Conservation (phyloP, 768 basidiomycete genomes). For the Calocybe cyanea region DNA sequence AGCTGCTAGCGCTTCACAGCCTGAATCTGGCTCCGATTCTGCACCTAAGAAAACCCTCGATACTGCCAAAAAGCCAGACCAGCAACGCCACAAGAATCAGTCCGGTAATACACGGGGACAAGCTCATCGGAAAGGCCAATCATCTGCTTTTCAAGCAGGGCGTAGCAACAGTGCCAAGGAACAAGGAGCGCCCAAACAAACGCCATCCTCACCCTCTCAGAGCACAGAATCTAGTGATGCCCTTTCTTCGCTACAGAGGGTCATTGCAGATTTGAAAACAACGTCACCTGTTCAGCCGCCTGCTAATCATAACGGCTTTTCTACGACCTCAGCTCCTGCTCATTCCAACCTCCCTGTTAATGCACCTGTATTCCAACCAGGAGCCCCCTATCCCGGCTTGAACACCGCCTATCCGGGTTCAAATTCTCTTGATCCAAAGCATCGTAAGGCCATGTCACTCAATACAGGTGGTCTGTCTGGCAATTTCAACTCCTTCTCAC, state of each 20-base stretch:
- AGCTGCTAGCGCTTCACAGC: slow-evolving; percentile 31
- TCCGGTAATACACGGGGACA: slow-evolving; percentile 42
- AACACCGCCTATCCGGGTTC: slow-evolving; percentile 49
- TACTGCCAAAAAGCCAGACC: slow-evolving; percentile 50
- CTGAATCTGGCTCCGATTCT: slow-evolving; percentile 75
- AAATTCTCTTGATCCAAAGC: slow-evolving; percentile 52
- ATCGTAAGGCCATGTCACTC: slow-evolving; percentile 80
- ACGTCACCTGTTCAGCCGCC: slow-evolving; percentile 61
- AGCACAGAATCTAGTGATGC: slow-evolving; percentile 71
- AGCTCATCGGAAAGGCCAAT: slow-evolving; percentile 52
- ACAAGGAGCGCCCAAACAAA: slow-evolving; percentile 41
- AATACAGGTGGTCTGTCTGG: slow-evolving; percentile 54
- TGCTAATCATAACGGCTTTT: slow-evolving; percentile 37
- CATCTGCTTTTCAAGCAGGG: slow-evolving; percentile 55
- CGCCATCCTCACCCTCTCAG: slow-evolving; percentile 42
- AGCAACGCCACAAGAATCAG: slow-evolving; percentile 51
- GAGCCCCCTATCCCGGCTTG: too few species aligned
- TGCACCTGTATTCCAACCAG: slow-evolving; percentile 74
- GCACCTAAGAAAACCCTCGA: slow-evolving; percentile 56
- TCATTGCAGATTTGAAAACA: slow-evolving; percentile 92
- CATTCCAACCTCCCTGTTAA: slow-evolving; percentile 57
- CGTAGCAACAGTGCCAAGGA: slow-evolving; percentile 42
- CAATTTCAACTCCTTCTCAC: slow-evolving; percentile 69
- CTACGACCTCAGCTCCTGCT: slow-evolving; percentile 46
- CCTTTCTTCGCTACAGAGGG: slow-evolving; percentile 83